Base-by-base conservation (phyloP, 371 early-diverging fungal genomes). In the Rhizopus stolonifer region DNA sequence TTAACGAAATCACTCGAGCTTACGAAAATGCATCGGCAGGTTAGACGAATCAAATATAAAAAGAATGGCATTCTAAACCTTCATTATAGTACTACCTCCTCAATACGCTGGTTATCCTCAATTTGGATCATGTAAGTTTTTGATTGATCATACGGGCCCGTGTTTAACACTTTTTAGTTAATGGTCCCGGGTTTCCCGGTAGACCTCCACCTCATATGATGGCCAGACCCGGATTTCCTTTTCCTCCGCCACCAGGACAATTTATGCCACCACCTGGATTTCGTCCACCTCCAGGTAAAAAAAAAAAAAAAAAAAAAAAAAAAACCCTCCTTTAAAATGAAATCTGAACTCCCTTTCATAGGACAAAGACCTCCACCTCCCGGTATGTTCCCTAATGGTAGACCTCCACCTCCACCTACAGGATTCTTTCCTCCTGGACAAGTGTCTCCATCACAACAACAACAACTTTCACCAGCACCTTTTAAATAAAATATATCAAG, bases 1-100 rank as follows among this genome's bases (percentile, higher is more conserved):
- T 84, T 50, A 80, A 83, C 53, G 71, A 67, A 23, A 77, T 86
- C 34, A 79, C 81, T 18, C 69, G 70, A 40, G 85, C 85, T 4
- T 82, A 86, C 46, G 77, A 77, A 53, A 64, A 66, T 39, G 70
- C 73, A 6, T 68, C 70, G 21, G 66, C 71, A 54, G 80, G 80
- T 70, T n/a, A 66, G 56, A 29, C 2, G 13, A 36, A 8, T 11
- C 4, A 2, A 36, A 5, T 11, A n/a, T 42, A 33, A 22, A 17
- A 31, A 26, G 10, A 39, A 14, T 18, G 29, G 14, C 21, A 45
- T 26, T 2, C 15, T 25, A 5, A 33, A 11, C 11, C 21, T 29
- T 19, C 34, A 26, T 13, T 11, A 9, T 65, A 79, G 80, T 66
- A 14, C 54, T 80, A 22, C 78, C 77, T 33, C 50, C 74, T 45